These are phyloP conservation scores for Lepidium campestre DNA, from an alignment of 441 rosid genomes.

Conservation along the genomic window DNA sequence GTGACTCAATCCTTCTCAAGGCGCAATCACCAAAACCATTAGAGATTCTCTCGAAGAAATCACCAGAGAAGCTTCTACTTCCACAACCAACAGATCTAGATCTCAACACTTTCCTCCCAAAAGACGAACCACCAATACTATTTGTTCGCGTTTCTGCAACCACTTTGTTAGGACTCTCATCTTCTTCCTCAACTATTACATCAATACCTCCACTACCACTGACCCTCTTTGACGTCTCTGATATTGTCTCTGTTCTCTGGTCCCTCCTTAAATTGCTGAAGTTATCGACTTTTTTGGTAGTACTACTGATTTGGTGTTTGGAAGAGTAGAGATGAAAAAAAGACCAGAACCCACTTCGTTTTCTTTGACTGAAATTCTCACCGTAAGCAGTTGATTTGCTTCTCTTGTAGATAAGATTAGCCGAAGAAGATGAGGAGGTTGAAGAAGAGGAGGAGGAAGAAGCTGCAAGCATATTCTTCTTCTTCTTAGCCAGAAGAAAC, in stretches of 20 bases:
- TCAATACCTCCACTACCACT: slow-evolving; percentile 19
- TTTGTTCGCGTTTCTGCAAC: slow-evolving; percentile 16
- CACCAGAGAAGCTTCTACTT: slow-evolving; percentile 95
- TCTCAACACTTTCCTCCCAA: slow-evolving; percentile 82
- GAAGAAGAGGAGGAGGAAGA: slow-evolving; percentile 32
- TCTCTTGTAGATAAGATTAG: slow-evolving; percentile 57
- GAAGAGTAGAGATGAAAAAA: slow-evolving; percentile 53
- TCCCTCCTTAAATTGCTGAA: slow-evolving; percentile 17
- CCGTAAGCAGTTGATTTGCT: slow-evolving; percentile 65
- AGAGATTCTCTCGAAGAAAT: slow-evolving; percentile 88
- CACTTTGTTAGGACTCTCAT: slow-evolving; percentile 18
- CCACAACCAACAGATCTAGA: slow-evolving; percentile 98
- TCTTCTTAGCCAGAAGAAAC: slow-evolving; percentile 69
- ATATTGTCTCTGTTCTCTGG: background rate
- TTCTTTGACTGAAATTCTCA: slow-evolving; percentile 30
- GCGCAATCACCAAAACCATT: slow-evolving; percentile 96
- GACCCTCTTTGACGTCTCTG: background rate
- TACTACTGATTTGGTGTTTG: slow-evolving; percentile 19
- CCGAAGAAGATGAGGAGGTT: slow-evolving; percentile 31
- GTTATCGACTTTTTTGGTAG: slow-evolving; percentile 23
- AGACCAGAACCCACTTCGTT: slow-evolving; percentile 84
- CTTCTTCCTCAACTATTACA: slow-evolving; percentile 28
- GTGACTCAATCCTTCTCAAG: slow-evolving; percentile 83
- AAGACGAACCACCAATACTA: slow-evolving; percentile 30
- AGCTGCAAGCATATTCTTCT: slow-evolving; percentile 54